Base-by-base conservation (phyloP, 2,329 filamentous ascomycete species). In the Colletotrichum caudatum region DNA sequence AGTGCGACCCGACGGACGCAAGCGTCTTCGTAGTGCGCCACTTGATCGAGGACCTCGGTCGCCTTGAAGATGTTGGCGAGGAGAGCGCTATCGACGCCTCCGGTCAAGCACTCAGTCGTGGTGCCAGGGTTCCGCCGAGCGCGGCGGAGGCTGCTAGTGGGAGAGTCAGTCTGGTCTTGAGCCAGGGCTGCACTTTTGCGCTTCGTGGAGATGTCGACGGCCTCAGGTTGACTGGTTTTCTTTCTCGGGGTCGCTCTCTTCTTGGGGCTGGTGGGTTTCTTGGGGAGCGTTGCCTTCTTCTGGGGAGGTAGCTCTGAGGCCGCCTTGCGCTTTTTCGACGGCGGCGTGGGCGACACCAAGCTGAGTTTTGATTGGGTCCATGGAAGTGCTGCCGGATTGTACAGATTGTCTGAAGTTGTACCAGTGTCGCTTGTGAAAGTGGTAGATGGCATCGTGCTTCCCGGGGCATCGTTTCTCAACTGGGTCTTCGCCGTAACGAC, bases 1-100 rank as follows among this genome's bases (percentile, higher is more conserved):
- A 67, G 57, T 1, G 64, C 64, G 5, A 67, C n/a, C 4, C 53
- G 7, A 2, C 64, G 64, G 16, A 67, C 64, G 16, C 26, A 18
- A 3, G 14, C 20, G 1, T 33, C 57, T 2, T 67, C n/a, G 20
- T 54, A 62, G 5, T 3, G 12, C 7, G 64, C 46, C 9, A 61
- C 26, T 8, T 48, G 53, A 8, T 14, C 35, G 1, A 66, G 56
- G 1, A 66, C 8, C 11, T 46, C 37, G 8, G 44, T 33, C 1
- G 35, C 9, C 8, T 66, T 60, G 18, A 44, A 18, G 6, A 41
- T 33, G 3, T 35, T 20, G 1, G 20, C 58, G 4, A 61, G 29
- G 0, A 35, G 26, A 7, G 2, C 7, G 12, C 11, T 7, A 1
- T 35, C 8, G 7, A n/a, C 18, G 20, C 16, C 5, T 23, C 26